Percentiles rank a stretch among this genome's conserved stretches.
phyloP scores from a whole-genome alignment of 768 basidiomycete species.

The Tulasnella sp. region DNA sequence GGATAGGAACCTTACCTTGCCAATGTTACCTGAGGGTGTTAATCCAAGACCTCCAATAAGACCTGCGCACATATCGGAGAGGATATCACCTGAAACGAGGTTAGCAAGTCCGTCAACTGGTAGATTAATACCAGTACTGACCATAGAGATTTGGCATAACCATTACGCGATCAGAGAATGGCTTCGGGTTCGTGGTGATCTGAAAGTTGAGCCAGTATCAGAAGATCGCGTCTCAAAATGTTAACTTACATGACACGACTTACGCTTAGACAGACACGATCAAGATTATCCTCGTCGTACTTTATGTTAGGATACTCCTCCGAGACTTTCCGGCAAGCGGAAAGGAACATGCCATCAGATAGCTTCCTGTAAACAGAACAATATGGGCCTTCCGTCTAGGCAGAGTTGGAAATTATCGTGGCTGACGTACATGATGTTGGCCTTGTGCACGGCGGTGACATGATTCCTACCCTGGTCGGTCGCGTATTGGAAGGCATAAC shows the following conservation, averaged over 20 bases:
- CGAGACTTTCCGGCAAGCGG: constrained; percentile 90
- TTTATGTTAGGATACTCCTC: constrained; percentile 88
- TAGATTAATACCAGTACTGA: neutral
- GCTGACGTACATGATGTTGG: constrained; percentile 83
- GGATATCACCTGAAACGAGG: constrained; percentile 49
- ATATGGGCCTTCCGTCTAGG: neutral
- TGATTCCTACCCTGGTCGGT: constrained; percentile 72
- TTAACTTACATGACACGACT: constrained; percentile 12
- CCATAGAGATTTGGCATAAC: constrained; percentile 99
- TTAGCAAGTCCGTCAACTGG: neutral
- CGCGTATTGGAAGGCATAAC: constrained; percentile 99
- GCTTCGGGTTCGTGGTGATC: constrained; percentile 87
- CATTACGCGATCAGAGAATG: constrained; percentile 95
- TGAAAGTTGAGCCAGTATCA: constrained; percentile 24
- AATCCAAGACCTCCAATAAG: constrained; percentile 95
- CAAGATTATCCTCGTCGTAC: constrained; percentile 95
- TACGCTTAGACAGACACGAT: constrained; percentile 90
- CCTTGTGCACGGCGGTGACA: constrained; percentile 98
- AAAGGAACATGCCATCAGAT: constrained; percentile 99
- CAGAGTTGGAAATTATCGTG: neutral
- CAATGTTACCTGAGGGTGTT: constrained; percentile 96
- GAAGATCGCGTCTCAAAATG: neutral
- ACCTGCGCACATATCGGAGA: constrained; percentile 97
- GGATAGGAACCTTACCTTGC: constrained; percentile 46
- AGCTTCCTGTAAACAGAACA: constrained; percentile 64